Percentiles rank a stretch among this genome's conserved stretches.
Evolutionary conservation across 169 alveolate species (phyloP).

Genomic region (Toxoplasma gondii): DNA sequence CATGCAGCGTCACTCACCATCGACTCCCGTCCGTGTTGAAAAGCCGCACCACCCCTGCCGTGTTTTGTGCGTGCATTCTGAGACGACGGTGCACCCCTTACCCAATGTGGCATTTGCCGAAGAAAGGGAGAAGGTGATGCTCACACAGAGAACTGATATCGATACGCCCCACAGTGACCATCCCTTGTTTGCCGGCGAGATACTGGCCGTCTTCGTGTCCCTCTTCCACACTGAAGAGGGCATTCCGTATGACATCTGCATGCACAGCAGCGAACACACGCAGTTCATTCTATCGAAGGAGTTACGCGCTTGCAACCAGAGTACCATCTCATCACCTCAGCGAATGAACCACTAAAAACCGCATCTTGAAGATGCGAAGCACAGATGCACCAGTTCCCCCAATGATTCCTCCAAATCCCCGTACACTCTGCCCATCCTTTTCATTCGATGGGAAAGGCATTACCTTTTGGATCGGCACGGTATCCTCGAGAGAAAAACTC

Average conservation of each 20-base stretch:
- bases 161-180: slow-evolving; percentile 42
- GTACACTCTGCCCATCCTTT: neutral
- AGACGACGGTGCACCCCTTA: neutral
- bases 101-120: slow-evolving; percentile 70
- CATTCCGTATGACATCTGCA: neutral
- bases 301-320: neutral
- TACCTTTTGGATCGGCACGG: neutral
- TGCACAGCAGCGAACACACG: neutral
- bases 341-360: neutral
- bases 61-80: too few species aligned
- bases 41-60: too few species aligned
- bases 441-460: neutral
- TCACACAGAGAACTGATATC: slow-evolving; percentile 67
- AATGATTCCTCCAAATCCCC: neutral
- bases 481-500: slow-evolving; percentile 47
- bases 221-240: neutral
- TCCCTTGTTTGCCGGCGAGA: neutral
- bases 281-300: neutral
- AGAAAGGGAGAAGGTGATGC: slow-evolving; percentile 72
- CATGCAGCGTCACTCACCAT: too few species aligned
- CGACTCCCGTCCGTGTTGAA: too few species aligned
- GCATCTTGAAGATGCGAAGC: neutral
- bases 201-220: neutral
- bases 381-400: neutral
- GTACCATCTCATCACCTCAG: neutral